Conservation (phyloP, 1,284 basidiomycete species). For the Leccinum variabile region DNA sequence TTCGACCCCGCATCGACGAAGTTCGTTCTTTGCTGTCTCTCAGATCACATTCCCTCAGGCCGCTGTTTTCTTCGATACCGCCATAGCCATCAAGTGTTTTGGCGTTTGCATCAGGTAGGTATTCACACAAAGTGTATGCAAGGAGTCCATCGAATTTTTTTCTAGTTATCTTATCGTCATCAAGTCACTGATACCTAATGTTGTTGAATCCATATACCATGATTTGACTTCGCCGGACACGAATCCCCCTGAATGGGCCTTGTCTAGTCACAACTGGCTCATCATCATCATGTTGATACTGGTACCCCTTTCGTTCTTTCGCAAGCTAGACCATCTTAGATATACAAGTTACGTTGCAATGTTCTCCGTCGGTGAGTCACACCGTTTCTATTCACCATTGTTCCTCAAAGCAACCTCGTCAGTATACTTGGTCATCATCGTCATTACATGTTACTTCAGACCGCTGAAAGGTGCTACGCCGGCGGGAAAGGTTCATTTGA, state of each 20-base stretch:
- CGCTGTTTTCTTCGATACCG: conserved; percentile 86
- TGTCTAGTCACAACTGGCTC: conserved; percentile 85
- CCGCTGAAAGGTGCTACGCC: conserved; percentile 60
- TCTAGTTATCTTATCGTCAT: conserved; percentile 89
- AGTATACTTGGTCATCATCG: conserved; percentile 77
- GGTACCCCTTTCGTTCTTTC: conserved; percentile 86
- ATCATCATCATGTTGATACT: conserved; percentile 80
- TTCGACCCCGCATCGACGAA: conserved; percentile 69
- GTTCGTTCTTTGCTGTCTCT: conserved; percentile 88
- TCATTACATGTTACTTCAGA: conserved; percentile 71
- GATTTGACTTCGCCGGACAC: conserved; percentile 65
- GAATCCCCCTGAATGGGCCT: conserved; percentile 69
- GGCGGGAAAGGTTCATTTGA: conserved; percentile 66
- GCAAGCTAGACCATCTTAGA: conserved; percentile 77
- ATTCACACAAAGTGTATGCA: neutral
- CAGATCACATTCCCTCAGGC: conserved; percentile 84
- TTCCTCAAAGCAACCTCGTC: conserved; percentile 11
- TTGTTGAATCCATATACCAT: conserved; percentile 83
- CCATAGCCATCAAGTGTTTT: conserved; percentile 96
- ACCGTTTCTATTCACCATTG: neutral
- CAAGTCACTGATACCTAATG: conserved; percentile 92
- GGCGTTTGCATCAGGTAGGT: conserved; percentile 90
- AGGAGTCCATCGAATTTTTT: neutral
- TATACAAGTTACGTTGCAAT: conserved; percentile 86
- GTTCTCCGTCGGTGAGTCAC: conserved; percentile 73